Conservation (phyloP, 257 asterid genomes). For the Solanum peruvianum region DNA sequence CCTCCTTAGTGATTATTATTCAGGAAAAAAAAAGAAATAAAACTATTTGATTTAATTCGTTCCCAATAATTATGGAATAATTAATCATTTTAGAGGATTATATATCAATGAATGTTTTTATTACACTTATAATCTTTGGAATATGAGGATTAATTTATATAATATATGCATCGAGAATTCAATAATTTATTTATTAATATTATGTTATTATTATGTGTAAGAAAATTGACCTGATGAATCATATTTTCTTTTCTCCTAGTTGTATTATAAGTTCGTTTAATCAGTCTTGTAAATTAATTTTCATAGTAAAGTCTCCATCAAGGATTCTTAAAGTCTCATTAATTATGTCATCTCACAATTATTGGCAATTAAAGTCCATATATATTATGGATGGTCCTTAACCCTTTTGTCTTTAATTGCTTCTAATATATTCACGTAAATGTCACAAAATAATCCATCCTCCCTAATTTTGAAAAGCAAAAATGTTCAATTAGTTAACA, state of each 20-base stretch:
- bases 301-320: background rate
- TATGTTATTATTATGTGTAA: background rate
- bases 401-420: background rate
- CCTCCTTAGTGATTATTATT: too few species aligned
- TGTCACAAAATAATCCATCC: background rate
- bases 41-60: background rate
- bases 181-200: background rate
- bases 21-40: background rate
- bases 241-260: background rate
- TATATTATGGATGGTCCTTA: background rate
- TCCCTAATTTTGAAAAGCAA: background rate
- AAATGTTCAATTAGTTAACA: background rate
- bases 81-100: background rate
- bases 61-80: background rate
- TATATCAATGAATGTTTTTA: background rate
- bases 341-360: background rate
- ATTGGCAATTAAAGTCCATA: background rate
- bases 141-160: background rate
- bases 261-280: fast-evolving
- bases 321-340: background rate
- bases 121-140: background rate
- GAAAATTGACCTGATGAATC: background rate
- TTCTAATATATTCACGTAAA: background rate
- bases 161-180: background rate
- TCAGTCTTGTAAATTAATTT: background rate